phyloP scores from a whole-genome alignment of 192 early-diverging fungal species.

The Blastocladiella britannica region DNA sequence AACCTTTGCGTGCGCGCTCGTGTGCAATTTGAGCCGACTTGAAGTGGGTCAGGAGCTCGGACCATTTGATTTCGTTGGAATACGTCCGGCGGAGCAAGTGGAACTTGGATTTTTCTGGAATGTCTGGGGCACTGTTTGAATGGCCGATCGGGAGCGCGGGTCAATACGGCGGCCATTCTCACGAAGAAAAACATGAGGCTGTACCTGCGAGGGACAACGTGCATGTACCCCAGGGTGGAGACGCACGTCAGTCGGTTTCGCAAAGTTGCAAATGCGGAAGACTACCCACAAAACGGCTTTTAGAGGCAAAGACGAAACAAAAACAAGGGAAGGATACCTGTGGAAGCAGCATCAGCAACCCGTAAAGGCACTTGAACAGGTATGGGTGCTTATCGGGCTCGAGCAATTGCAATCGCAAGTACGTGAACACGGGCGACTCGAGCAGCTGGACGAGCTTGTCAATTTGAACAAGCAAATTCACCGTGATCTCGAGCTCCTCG shows the following conservation, averaged over 20 bases:
- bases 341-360: slow-evolving; percentile 88
- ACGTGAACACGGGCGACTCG: slow-evolving; percentile 95
- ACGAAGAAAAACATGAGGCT: background rate
- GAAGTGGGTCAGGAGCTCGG: slow-evolving; percentile 53
- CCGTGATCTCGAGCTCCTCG: slow-evolving; percentile 72
- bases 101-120: slow-evolving; percentile 8
- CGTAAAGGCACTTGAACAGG: slow-evolving; percentile 82
- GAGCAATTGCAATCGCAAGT: slow-evolving; percentile 74
- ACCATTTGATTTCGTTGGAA: slow-evolving; percentile 25
- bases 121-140: slow-evolving; percentile 12
- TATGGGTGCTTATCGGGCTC: slow-evolving; percentile 79
- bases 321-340: too few relatives aligned
- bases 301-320: too few relatives aligned
- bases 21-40: slow-evolving; percentile 46
- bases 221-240: slow-evolving; percentile 37
- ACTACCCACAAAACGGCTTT: too few relatives aligned
- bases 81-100: background rate
- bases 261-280: slow-evolving; percentile 83
- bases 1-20: slow-evolving; percentile 35
- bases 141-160: background rate
- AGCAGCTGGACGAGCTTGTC: slow-evolving; percentile 96
- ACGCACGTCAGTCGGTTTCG: slow-evolving; percentile 83
- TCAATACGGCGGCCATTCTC: background rate
- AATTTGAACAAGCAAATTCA: slow-evolving; percentile 80
- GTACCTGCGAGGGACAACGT: slow-evolving; percentile 33